Evolutionary conservation across 306 rosid genomes (phyloP).

Genomic region (Trifolium fragiferum): DNA sequence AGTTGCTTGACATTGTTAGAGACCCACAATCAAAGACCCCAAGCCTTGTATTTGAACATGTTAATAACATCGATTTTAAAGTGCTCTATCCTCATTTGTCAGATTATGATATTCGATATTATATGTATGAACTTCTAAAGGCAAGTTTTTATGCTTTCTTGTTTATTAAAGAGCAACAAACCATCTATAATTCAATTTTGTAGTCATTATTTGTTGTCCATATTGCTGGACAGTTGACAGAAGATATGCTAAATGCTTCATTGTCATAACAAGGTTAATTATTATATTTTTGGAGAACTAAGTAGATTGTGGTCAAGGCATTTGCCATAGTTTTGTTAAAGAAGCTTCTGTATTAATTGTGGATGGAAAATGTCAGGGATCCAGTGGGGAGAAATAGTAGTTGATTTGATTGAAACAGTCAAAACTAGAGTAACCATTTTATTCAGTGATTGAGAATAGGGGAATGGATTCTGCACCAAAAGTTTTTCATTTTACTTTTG

Average conservation of each 20-base stretch:
- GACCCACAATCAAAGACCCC: constrained; percentile 93
- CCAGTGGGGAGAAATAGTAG: too few relatives aligned
- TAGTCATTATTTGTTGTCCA: constrained; percentile 22
- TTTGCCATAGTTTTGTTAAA: too few relatives aligned
- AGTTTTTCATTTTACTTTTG: not conserved
- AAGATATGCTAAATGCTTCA: not conserved
- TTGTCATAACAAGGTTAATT: not conserved
- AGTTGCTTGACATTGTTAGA: constrained; percentile 83
- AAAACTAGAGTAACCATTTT: too few relatives aligned
- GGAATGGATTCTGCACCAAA: too few relatives aligned
- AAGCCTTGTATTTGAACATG: constrained; percentile 43
- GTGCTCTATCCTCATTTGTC: constrained; percentile 77
- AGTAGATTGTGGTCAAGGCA: not conserved
- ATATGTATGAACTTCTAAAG: constrained; percentile 77
- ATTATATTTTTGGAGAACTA: constrained; percentile 2
- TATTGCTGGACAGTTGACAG: not conserved
- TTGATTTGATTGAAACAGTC: too few relatives aligned
- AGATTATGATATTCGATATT: constrained; percentile 73
- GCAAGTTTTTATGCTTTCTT: constrained; percentile 46
- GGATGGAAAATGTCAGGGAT: too few relatives aligned
- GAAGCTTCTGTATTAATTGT: too few relatives aligned
- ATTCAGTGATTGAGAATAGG: too few relatives aligned
- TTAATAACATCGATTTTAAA: constrained; percentile 80
- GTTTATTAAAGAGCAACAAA: not conserved
- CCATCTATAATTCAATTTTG: not conserved